Conservation (phyloP, 2,329 filamentous ascomycete genomes). For the Teratosphaeria zuluensis region DNA sequence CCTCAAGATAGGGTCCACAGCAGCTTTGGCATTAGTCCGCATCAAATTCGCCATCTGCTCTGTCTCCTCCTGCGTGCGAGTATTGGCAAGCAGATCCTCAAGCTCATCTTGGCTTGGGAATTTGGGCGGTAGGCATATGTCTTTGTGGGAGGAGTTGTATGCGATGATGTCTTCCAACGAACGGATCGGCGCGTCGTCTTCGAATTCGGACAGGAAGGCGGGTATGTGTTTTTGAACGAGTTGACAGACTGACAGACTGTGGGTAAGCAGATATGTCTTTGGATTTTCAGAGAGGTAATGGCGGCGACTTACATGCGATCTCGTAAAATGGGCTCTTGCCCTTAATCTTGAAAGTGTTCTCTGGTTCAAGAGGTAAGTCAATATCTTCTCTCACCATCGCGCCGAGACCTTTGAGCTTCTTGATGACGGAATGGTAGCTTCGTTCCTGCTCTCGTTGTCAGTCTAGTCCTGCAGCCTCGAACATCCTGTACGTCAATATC, state of each 20-base stretch:
- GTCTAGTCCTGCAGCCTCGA: neutral
- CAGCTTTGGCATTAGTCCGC: neutral
- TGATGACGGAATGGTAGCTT: neutral
- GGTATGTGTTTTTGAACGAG: slow-evolving; percentile 1
- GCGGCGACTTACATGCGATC: neutral
- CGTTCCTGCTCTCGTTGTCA: neutral
- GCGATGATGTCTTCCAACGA: slow-evolving; percentile 4
- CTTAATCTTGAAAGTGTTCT: neutral
- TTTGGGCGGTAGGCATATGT: slow-evolving; percentile 2
- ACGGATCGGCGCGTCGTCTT: neutral
- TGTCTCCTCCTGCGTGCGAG: neutral
- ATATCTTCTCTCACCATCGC: slow-evolving; percentile 1
- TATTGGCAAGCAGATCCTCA: neutral
- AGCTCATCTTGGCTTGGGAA: slow-evolving; percentile 1
- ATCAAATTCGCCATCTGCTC: neutral
- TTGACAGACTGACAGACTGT: slow-evolving; percentile 1
- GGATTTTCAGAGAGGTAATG: neutral
- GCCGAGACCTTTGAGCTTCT: neutral
- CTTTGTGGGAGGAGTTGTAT: slow-evolving; percentile 5
- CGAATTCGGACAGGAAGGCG: slow-evolving; percentile 3
- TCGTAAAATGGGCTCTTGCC: slow-evolving; percentile 2
- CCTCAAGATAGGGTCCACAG: slow-evolving; percentile 1
- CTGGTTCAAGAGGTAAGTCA: neutral
- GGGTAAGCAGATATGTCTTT: neutral
- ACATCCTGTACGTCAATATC: neutral